Percentiles rank a stretch among this genome's conserved stretches.
phyloP scores from a whole-genome alignment of 257 asterid species.

The Scutellaria barbata region DNA sequence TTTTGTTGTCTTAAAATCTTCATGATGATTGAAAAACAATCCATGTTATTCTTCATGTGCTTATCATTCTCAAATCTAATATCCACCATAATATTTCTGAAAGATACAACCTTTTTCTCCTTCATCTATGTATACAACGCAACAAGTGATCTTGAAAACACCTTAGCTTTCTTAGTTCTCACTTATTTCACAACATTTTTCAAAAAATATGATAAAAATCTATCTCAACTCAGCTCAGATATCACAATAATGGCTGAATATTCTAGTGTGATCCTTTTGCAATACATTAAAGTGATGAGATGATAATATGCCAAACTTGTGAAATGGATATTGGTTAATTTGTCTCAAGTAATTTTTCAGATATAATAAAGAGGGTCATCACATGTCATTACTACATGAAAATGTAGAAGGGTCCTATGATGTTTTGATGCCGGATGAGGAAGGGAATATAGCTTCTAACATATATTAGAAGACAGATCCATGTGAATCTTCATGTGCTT shows the following conservation, averaged over 20 bases:
- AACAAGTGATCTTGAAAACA: background rate
- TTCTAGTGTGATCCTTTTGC: too few relatives aligned
- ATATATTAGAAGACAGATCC: slow-evolving; percentile 29
- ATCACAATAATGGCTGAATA: too few relatives aligned
- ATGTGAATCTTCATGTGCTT: slow-evolving; percentile 19
- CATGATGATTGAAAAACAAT: background rate
- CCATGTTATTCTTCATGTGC: background rate
- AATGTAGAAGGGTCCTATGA: background rate
- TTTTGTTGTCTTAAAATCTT: background rate
- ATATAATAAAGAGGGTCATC: background rate
- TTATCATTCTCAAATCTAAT: background rate
- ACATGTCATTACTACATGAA: background rate
- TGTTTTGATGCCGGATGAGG: background rate
- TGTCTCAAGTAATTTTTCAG: too few relatives aligned
- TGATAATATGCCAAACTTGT: too few relatives aligned
- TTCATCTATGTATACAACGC: background rate
- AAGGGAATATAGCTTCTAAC: background rate
- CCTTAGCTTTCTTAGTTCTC: too few relatives aligned
- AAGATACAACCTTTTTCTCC: background rate
- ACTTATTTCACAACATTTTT: too few relatives aligned
- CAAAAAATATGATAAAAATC: too few relatives aligned
- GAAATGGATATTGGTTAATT: too few relatives aligned
- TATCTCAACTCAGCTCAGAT: too few relatives aligned
- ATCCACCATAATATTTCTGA: background rate
- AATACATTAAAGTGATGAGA: too few relatives aligned